These are phyloP conservation scores for Sphagnum fallax DNA, from an alignment of 228 moss, liverwort and hornwort genomes.

Conservation along the genomic window DNA sequence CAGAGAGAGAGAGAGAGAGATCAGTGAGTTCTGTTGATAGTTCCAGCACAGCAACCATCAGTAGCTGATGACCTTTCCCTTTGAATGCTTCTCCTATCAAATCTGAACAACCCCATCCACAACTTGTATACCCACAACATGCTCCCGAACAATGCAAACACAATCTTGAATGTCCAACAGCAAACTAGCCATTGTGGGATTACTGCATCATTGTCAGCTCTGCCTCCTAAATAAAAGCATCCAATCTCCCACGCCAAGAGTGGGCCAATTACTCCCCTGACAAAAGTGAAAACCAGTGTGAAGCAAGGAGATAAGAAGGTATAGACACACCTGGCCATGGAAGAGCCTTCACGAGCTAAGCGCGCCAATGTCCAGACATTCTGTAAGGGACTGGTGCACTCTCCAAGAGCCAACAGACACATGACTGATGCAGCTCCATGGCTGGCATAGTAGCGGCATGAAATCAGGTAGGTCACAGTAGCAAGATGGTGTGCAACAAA, in stretches of 20 bases:
- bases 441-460: slow-evolving; percentile 33
- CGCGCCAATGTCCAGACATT: slow-evolving; percentile 46
- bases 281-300: slow-evolving; percentile 41
- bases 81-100: slow-evolving; percentile 6
- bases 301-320: slow-evolving; percentile 37
- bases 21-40: no score
- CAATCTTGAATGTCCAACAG: slow-evolving; percentile 43
- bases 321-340: slow-evolving; percentile 28
- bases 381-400: slow-evolving; percentile 42
- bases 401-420: slow-evolving; percentile 48
- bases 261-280: slow-evolving; percentile 39
- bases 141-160: slow-evolving; percentile 38
- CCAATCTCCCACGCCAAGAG: slow-evolving; percentile 39
- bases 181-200: slow-evolving; percentile 49
- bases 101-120: slow-evolving; percentile 39
- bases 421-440: slow-evolving; percentile 39
- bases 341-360: slow-evolving; percentile 28
- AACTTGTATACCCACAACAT: slow-evolving; percentile 50
- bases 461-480: slow-evolving; percentile 47
- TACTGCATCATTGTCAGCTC: slow-evolving; percentile 22
- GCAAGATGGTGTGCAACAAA: slow-evolving; percentile 53
- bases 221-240: slow-evolving; percentile 24
- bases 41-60: no score
- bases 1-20: no score
- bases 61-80: no score